Evolutionary conservation across 495 filamentous ascomycete species (phyloP), one percentile per base, ranked within the genome.

Genomic region (Daldinia childiae): DNA sequence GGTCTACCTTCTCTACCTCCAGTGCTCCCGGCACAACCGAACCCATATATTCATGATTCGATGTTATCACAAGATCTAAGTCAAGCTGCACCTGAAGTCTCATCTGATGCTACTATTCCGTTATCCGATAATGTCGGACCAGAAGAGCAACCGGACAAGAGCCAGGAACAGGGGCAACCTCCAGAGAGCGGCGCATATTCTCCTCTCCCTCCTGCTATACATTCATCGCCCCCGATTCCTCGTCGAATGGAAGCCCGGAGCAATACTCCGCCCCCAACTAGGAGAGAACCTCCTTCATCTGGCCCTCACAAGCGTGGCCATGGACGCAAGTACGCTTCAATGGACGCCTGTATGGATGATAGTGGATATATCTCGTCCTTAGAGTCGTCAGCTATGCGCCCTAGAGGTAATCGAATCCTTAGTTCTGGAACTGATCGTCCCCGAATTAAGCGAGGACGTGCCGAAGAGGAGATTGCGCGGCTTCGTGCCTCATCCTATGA

Each of bases 321-420:
- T 55, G 95, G 92, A 79, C 89, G 91, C 51, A 94, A 92, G 76
- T 87, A 89, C 71, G 82, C 82, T 4, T 87, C 88, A 3, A 90
- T 97, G 83, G 93, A 97, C 72, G 95, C 74, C n/a, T 87, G 89
- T 14, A 89, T 97, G 82, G 93, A 97, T 71, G 95, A 99, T 74
- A 97, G 94, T 78, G 95, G 95, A 11, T 99, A 98, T 78, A 97
- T 97, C 74, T 99, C 95, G 1, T 98, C 95, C 0, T 82, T 99
- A n/a, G 95, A 98, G 50, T 98, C 95, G 1, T 98, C 95, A 0
- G 93, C 85, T n/a, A 84, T 92, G 72, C 87, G 94, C 34, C 89
- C 90, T 58, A 81, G 80, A 61, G 87, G 87, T 60, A 76, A 82
- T 36, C 83, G 88, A 63, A 84, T 92, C 3, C 80, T 91, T 62